Base-by-base conservation (phyloP, 306 rosid genomes). In the Cucurbita maxima region DNA sequence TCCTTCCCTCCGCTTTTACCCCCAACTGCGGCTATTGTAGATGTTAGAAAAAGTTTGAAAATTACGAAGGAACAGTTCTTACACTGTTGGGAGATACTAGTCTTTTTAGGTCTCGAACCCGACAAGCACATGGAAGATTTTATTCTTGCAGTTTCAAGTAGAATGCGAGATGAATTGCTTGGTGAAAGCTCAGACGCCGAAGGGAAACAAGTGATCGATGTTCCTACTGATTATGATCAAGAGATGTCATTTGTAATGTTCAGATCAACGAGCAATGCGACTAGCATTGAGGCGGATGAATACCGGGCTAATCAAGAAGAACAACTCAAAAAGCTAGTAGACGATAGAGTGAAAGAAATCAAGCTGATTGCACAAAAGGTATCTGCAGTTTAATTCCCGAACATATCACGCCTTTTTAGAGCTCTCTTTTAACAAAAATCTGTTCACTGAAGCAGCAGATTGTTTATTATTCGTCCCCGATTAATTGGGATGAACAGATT, bases 1-100 rank as follows among this genome's bases (percentile, higher is more conserved):
- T 76, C 80, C n/a, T 58, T 73, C 82, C 88, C 89, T 72, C 86
- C 83, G 4, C 84, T 89, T 38, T 38, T 76, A 67, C 97, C 99
- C 18, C 81, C 95, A 55, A 18, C 78, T n/a, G 72, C 78, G 66
- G 87, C 76, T 14, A 69, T 82, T 55, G 92, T 84, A 67, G 84
- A 84, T 73, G 98, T 86, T 36, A 81, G 87, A 71, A 84, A 78
- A 79, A 77, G 71, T 78, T 81, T 94, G 76, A 94, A 91, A 83
- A 91, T 94, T 36, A 91, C 85, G 77, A 91, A 84, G 84, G 87
- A 88, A 84, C 99, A 94, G 73, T 86, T 89, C 79, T 86, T 91
- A 69, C 88, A 82, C 75, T 94, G 99, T 75, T 94, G 99, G 99
- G 97, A 94, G 86, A 87, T 91, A 73, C 78, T 89, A 80, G 77